Percentiles rank a stretch among this genome's conserved stretches.
Conservation (phyloP, 148 eudicot species). For the Euryodendron excelsum region DNA sequence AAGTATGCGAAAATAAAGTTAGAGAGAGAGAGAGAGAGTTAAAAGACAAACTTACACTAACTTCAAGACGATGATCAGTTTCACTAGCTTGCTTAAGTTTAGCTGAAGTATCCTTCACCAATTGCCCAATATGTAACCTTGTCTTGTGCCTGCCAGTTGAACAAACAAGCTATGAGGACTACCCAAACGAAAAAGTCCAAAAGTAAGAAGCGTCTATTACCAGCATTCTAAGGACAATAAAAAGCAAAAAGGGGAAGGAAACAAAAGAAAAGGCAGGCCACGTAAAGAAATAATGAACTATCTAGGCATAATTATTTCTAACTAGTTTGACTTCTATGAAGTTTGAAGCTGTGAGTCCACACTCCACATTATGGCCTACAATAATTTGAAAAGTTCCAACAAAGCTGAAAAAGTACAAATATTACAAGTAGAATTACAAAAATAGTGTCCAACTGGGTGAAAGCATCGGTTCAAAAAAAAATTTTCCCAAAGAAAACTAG, state of each 20-base stretch:
- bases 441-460: neutral
- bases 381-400: too few relatives aligned
- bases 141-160: slow-evolving; percentile 31
- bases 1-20: neutral
- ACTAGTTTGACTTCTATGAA: neutral
- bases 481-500: neutral
- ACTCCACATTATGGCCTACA: too few relatives aligned
- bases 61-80: slow-evolving; percentile 29
- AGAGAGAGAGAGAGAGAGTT: neutral
- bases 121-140: slow-evolving; percentile 33
- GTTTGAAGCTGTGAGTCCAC: too few relatives aligned
- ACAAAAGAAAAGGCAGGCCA: neutral
- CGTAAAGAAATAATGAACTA: too few relatives aligned
- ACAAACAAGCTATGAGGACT: neutral
- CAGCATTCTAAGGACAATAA: neutral
- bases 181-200: neutral
- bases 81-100: slow-evolving; percentile 40
- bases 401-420: too few relatives aligned
- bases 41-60: slow-evolving; percentile 24
- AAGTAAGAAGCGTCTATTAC: neutral
- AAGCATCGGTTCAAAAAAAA: neutral
- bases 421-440: neutral
- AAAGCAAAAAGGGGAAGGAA: neutral
- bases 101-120: slow-evolving; percentile 38
- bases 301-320: neutral